Percentiles rank a stretch among this genome's conserved stretches.
phyloP scores from a whole-genome alignment of 495 filamentous ascomycete species.

The Xeromyces bisporus region DNA sequence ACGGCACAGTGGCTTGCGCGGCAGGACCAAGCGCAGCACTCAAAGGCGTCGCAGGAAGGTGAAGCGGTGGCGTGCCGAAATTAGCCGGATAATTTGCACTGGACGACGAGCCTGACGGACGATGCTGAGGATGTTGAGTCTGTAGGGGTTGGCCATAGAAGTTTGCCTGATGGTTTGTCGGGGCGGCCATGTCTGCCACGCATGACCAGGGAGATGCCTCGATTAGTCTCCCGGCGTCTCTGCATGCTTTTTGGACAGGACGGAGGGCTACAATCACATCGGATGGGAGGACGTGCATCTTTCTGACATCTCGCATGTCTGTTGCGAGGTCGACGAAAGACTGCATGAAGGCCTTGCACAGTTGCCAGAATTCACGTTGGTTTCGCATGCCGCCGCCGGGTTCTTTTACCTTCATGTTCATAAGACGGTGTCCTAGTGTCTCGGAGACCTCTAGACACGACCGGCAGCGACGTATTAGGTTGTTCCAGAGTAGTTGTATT shows the following conservation, averaged over 20 bases:
- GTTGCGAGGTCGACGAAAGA: slow-evolving; percentile 58
- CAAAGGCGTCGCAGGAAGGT: slow-evolving; percentile 49
- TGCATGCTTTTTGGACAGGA: slow-evolving; percentile 57
- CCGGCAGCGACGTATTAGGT: slow-evolving; percentile 47
- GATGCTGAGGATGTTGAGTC: slow-evolving; percentile 17
- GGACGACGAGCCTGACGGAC: slow-evolving; percentile 17
- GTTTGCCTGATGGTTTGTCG: slow-evolving; percentile 10
- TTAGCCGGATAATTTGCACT: too few relatives aligned
- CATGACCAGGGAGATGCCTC: slow-evolving; percentile 61
- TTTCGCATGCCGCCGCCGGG: slow-evolving; percentile 50
- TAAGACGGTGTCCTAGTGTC: slow-evolving; percentile 49
- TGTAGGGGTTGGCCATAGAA: slow-evolving; percentile 27
- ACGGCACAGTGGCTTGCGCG: slow-evolving; percentile 75
- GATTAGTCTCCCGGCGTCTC: slow-evolving; percentile 57
- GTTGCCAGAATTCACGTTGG: slow-evolving; percentile 64
- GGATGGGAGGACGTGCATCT: slow-evolving; percentile 42
- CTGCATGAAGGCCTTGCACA: slow-evolving; percentile 60
- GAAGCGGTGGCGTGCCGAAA: slow-evolving; percentile 8
- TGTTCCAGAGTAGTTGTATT: slow-evolving; percentile 47
- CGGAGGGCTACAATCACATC: slow-evolving; percentile 56
- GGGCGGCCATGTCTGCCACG: slow-evolving; percentile 23
- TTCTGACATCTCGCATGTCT: slow-evolving; percentile 51
- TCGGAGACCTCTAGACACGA: slow-evolving; percentile 49
- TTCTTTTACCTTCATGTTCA: slow-evolving; percentile 70
- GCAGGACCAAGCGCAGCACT: slow-evolving; percentile 78